These are phyloP conservation scores for Malassezia globosa DNA, from an alignment of 1,284 basidiomycete species.

Conservation along the genomic window DNA sequence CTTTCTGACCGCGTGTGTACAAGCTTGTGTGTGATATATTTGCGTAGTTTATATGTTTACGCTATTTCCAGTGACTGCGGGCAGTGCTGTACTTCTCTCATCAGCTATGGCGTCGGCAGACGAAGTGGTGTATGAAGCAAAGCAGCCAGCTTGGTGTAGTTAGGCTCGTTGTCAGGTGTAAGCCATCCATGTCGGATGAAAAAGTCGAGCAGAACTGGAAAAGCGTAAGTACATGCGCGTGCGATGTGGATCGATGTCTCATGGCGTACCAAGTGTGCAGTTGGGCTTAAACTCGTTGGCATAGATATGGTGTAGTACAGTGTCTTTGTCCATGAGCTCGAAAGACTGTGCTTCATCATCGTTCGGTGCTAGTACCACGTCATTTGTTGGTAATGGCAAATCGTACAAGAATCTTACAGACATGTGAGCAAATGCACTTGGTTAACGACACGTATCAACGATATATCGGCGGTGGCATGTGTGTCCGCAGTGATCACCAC, in stretches of 20 bases:
- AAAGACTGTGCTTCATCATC: conserved; percentile 92
- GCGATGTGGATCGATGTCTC: too few species aligned
- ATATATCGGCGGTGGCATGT: too few species aligned
- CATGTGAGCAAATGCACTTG: too few species aligned
- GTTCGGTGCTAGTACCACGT: conserved; percentile 59
- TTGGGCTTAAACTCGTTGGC: conserved; percentile 71
- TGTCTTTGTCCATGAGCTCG: conserved; percentile 49
- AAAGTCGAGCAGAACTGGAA: conserved; percentile 64
- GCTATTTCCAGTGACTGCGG: too few species aligned
- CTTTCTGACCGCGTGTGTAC: too few species aligned
- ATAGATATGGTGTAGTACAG: conserved; percentile 30
- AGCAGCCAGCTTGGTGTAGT: conserved; percentile 5
- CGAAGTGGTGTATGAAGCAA: conserved; percentile 13
- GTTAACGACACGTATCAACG: too few species aligned
- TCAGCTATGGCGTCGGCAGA: conserved; percentile 8
- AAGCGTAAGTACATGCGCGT: background rate
- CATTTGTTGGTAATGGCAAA: conserved; percentile 24
- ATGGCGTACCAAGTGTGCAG: conserved; percentile 56
- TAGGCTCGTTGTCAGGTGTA: conserved; percentile 49
- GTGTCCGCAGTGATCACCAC: too few species aligned
- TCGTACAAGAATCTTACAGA: conserved; percentile 49
- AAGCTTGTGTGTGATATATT: too few species aligned
- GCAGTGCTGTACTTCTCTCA: too few species aligned
- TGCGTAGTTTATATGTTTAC: too few species aligned
- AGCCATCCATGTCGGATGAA: conserved; percentile 65